Percentiles rank a stretch among this genome's conserved stretches.
Evolutionary conservation across 2,329 filamentous ascomycete genomes (phyloP).

Genomic region (Botrytis aclada): DNA sequence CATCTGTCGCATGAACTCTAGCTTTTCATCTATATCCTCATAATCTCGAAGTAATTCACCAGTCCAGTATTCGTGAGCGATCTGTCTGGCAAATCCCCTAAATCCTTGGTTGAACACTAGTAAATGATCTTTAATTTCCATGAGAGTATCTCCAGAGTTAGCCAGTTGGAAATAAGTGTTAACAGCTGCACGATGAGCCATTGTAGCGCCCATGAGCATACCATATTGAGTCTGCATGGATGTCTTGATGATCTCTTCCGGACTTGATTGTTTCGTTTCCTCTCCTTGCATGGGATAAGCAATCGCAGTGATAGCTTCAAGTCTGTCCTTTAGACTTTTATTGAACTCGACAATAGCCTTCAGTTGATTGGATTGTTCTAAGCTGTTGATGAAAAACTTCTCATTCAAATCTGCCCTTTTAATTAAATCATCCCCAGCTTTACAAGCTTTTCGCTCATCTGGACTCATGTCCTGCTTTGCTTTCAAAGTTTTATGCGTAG

Average conservation of each 20-base stretch:
- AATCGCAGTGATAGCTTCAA: neutral
- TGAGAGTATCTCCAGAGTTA: neutral
- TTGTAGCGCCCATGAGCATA: neutral
- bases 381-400: neutral
- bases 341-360: neutral
- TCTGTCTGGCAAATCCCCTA: neutral
- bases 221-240: neutral
- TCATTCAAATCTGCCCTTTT: neutral
- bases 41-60: neutral
- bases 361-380: neutral
- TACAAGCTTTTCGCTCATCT: neutral
- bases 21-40: neutral
- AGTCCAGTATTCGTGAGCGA: neutral
- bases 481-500: neutral
- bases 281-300: neutral
- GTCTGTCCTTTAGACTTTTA: neutral
- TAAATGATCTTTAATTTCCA: neutral
- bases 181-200: neutral
- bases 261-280: neutral
- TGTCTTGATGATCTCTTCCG: neutral
- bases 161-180: neutral
- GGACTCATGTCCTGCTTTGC: constrained; percentile 2
- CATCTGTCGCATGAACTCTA: neutral
- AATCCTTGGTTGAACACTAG: constrained; percentile 1
- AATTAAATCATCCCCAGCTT: neutral